Evolutionary conservation across 2,329 filamentous ascomycete genomes (phyloP).

Genomic region (Elsinoe arachidis): DNA sequence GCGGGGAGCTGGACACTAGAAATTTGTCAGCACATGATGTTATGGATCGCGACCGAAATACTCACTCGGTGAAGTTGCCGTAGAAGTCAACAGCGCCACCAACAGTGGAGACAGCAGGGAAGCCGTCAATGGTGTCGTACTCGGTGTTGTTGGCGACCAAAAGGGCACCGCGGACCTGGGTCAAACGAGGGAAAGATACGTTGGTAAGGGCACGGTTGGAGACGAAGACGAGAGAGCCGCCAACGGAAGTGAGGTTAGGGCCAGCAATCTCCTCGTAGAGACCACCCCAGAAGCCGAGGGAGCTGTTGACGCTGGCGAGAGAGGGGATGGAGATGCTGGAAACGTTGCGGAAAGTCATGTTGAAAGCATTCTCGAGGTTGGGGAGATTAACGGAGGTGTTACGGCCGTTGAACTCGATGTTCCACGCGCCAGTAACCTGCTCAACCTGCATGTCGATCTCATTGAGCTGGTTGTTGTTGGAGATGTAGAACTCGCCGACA

Average conservation of each 20-base stretch:
- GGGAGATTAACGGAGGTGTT: conserved; percentile 65
- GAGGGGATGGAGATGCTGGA: conserved; percentile 64
- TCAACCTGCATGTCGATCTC: conserved; percentile 67
- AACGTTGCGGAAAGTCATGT: conserved; percentile 76
- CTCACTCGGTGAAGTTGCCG: conserved; percentile 76
- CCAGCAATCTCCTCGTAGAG: conserved; percentile 53
- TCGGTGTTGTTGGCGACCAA: conserved; percentile 85
- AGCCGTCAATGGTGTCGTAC: conserved; percentile 55
- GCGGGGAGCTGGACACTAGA: conserved; percentile 60
- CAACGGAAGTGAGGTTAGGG: conserved; percentile 62
- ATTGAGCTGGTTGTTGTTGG: conserved; percentile 80
- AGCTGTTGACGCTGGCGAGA: conserved; percentile 64
- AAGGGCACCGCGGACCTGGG: conserved; percentile 66
- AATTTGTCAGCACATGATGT: conserved; percentile 24
- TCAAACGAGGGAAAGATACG: conserved; percentile 64
- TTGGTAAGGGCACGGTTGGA: conserved; percentile 55
- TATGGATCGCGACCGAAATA: conserved; percentile 20
- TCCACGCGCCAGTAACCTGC: conserved; percentile 63
- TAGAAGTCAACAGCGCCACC: conserved; percentile 75
- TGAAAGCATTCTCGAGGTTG: conserved; percentile 67
- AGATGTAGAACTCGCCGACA: conserved; percentile 68
- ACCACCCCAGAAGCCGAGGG: conserved; percentile 78
- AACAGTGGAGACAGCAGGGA: conserved; percentile 60
- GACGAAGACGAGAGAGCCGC: conserved; percentile 49
- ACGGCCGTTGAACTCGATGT: conserved; percentile 71